A percentile compares a stretch with the other conserved stretches of the same genome.
These are phyloP conservation scores for Geotrichum citri-aurantii DNA, from an alignment of 1,139 yeast species.

Conservation along the genomic window DNA sequence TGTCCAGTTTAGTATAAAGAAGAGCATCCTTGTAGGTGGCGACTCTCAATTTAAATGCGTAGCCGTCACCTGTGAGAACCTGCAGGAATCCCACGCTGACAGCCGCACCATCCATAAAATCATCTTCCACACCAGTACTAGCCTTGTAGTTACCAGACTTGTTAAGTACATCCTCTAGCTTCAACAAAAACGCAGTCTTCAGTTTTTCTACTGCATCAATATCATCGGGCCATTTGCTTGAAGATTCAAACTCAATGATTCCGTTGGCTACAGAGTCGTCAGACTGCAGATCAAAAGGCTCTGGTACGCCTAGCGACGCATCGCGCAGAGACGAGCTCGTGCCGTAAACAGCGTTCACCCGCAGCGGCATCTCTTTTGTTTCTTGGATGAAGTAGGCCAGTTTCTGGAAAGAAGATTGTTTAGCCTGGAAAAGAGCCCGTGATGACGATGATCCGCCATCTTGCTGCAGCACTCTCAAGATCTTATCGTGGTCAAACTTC, in stretches of 20 bases:
- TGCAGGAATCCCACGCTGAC: slow-evolving; percentile 47
- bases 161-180: slow-evolving; percentile 54
- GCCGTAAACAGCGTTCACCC: slow-evolving; percentile 66
- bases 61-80: slow-evolving; percentile 80
- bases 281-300: slow-evolving; percentile 65
- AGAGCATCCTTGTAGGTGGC: slow-evolving; percentile 77
- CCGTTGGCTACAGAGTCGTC: slow-evolving; percentile 80
- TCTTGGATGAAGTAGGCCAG: slow-evolving; percentile 50
- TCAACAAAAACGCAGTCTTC: slow-evolving; percentile 80
- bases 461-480: slow-evolving; percentile 39
- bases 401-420: slow-evolving; percentile 61
- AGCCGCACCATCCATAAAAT: slow-evolving; percentile 45
- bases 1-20: slow-evolving; percentile 52
- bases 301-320: slow-evolving; percentile 71
- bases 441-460: slow-evolving; percentile 38
- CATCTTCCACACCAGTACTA: slow-evolving; percentile 53
- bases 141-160: slow-evolving; percentile 49
- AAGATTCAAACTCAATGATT: slow-evolving; percentile 79
- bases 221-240: slow-evolving; percentile 96
- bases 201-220: slow-evolving; percentile 77
- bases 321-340: slow-evolving; percentile 63
- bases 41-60: slow-evolving; percentile 68
- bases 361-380: slow-evolving; percentile 58
- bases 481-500: slow-evolving; percentile 21
- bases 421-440: slow-evolving; percentile 47